A percentile compares a stretch with the other conserved stretches of the same genome.
These are phyloP conservation scores for Apophysomyces variabilis DNA, from an alignment of 371 early-diverging fungal species.

Conservation along the genomic window DNA sequence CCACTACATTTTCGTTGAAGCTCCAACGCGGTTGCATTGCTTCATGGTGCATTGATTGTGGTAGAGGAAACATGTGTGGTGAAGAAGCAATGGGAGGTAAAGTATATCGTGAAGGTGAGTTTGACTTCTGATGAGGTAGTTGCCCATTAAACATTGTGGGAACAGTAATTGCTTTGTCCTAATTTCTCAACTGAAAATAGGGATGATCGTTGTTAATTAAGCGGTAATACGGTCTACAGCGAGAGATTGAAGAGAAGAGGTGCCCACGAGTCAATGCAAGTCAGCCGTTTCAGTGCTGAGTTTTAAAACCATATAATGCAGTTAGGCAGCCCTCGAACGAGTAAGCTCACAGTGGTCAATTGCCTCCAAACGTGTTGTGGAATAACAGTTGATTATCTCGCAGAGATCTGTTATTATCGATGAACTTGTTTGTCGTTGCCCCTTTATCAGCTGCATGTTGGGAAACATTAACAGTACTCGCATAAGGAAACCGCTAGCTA, in stretches of 20 bases:
- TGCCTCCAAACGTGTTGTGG: too few relatives aligned
- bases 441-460: too few relatives aligned
- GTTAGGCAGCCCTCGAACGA: too few relatives aligned
- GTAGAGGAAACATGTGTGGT: not conserved
- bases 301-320: not conserved
- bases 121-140: not conserved
- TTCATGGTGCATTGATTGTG: not conserved
- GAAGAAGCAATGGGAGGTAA: not conserved
- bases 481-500: too few relatives aligned
- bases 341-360: too few relatives aligned
- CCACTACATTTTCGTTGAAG: not conserved
- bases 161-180: not conserved
- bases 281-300: slow-evolving; percentile 4
- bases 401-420: too few relatives aligned
- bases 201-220: not conserved
- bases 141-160: not conserved
- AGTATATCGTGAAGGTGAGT: not conserved
- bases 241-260: slow-evolving; percentile 97
- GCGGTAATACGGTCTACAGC: slow-evolving; percentile 11
- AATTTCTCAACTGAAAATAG: not conserved
- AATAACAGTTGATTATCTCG: too few relatives aligned
- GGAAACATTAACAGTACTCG: too few relatives aligned
- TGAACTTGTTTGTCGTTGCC: too few relatives aligned
- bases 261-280: slow-evolving; percentile 77
- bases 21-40: not conserved